These are phyloP conservation scores for Clohesyomyces aquaticus DNA, from an alignment of 495 filamentous ascomycete genomes.

Conservation along the genomic window DNA sequence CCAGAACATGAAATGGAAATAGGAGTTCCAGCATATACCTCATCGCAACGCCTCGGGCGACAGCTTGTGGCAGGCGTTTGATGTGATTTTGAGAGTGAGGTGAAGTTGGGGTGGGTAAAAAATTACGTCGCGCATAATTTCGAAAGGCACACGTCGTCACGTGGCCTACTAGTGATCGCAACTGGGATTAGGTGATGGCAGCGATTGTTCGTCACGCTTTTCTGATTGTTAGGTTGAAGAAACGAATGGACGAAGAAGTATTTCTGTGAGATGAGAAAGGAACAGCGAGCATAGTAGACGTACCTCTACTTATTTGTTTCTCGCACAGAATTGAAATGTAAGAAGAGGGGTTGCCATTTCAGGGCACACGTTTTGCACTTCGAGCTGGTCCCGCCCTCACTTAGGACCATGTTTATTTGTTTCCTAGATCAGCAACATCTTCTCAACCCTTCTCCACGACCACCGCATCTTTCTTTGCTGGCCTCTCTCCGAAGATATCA, in stretches of 20 bases:
- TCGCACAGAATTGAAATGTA: too few species aligned
- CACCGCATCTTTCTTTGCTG: conserved; percentile 71
- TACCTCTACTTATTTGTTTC: too few species aligned
- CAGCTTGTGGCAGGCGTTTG: neutral
- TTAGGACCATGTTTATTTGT: neutral
- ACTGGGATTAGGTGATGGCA: neutral
- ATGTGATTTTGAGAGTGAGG: neutral
- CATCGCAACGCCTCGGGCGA: neutral
- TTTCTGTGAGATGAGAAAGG: too few species aligned
- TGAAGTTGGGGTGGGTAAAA: neutral
- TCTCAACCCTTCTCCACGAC: conserved; percentile 45
- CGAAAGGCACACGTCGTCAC: neutral
- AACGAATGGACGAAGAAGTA: neutral
- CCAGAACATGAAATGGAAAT: too few species aligned
- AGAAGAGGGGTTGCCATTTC: too few species aligned
- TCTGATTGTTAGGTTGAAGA: neutral
- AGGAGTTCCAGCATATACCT: neutral
- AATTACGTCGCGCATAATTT: neutral
- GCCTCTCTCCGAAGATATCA: conserved; percentile 86
- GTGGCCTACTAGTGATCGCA: neutral
- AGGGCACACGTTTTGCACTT: too few species aligned
- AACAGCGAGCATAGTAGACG: too few species aligned
- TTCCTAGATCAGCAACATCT: neutral
- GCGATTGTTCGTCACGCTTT: too few species aligned
- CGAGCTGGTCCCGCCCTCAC: neutral